Evolutionary conservation across 2,329 filamentous ascomycete species (phyloP).

Genomic region (Exserohilum rostratum): DNA sequence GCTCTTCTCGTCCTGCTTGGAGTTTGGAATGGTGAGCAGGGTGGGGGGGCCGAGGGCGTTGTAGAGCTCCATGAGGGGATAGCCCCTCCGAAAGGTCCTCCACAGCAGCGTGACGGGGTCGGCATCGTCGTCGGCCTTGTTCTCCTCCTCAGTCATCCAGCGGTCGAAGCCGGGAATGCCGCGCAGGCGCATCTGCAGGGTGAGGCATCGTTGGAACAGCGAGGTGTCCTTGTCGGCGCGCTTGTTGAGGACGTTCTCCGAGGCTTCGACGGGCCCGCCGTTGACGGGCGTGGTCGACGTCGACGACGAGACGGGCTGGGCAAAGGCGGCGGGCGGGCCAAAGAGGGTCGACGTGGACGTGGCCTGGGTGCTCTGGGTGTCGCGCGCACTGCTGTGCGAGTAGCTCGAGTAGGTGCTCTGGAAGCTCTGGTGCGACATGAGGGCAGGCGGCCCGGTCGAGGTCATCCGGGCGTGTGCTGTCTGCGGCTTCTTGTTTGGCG

Average conservation of each 20-base stretch:
- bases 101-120: constrained; percentile 91
- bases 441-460: constrained; percentile 46
- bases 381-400: constrained; percentile 53
- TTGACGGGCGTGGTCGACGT: constrained; percentile 47
- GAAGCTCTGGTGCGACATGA: constrained; percentile 54
- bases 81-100: constrained; percentile 82
- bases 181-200: constrained; percentile 78
- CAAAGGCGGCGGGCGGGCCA: constrained; percentile 36
- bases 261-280: constrained; percentile 73
- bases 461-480: constrained; percentile 42
- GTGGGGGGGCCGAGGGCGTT: constrained; percentile 78
- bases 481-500: constrained; percentile 20
- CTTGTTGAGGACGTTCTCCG: constrained; percentile 95
- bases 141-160: constrained; percentile 74
- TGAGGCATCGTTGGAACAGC: constrained; percentile 93
- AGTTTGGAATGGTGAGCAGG: constrained; percentile 70
- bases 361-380: constrained; percentile 56
- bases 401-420: constrained; percentile 56
- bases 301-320: constrained; percentile 26
- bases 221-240: constrained; percentile 90
- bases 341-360: constrained; percentile 55
- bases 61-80: constrained; percentile 86
- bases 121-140: constrained; percentile 69
- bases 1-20: constrained; percentile 62
- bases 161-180: constrained; percentile 83